Evolutionary conservation across 2,329 filamentous ascomycete species (phyloP).

Genomic region (Scorias spongiosa): DNA sequence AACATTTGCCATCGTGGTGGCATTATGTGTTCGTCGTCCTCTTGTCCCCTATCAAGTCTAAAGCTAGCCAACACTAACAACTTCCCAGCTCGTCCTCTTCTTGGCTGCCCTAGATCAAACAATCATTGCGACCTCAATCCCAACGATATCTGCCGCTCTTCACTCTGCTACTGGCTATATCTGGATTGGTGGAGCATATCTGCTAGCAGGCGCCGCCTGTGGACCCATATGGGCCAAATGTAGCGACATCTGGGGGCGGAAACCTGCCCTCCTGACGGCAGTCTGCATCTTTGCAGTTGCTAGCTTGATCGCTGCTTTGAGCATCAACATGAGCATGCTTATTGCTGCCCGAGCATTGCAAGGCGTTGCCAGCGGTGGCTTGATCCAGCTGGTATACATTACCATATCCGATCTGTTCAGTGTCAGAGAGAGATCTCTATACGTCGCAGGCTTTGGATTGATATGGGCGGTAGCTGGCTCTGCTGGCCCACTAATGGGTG

Average conservation of each 20-base stretch:
- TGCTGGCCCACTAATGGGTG: conserved; percentile 38
- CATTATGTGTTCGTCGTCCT: background rate
- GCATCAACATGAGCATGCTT: conserved; percentile 34
- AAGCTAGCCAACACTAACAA: background rate
- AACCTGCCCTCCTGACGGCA: conserved; percentile 35
- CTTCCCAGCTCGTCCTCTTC: conserved; percentile 20
- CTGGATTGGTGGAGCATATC: conserved; percentile 63
- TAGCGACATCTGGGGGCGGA: conserved; percentile 43
- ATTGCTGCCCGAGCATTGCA: conserved; percentile 39
- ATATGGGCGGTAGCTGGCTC: conserved; percentile 42
- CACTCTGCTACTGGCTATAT: conserved; percentile 54
- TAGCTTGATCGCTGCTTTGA: conserved; percentile 35
- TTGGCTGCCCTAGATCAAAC: conserved; percentile 35
- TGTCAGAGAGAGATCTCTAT: conserved; percentile 24
- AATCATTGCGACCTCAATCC: conserved; percentile 50
- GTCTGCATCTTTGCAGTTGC: conserved; percentile 34
- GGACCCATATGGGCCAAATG: conserved; percentile 56
- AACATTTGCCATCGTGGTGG: background rate
- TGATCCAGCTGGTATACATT: conserved; percentile 38
- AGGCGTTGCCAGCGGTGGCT: conserved; percentile 38
- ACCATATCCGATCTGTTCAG: conserved; percentile 42
- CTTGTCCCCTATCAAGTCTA: background rate
- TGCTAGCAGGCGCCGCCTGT: conserved; percentile 52
- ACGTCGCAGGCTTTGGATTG: conserved; percentile 36
- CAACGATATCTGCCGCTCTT: conserved; percentile 49